These are phyloP conservation scores for Monosporozyma aerobia DNA, from an alignment of 805 yeast genomes.

Conservation along the genomic window DNA sequence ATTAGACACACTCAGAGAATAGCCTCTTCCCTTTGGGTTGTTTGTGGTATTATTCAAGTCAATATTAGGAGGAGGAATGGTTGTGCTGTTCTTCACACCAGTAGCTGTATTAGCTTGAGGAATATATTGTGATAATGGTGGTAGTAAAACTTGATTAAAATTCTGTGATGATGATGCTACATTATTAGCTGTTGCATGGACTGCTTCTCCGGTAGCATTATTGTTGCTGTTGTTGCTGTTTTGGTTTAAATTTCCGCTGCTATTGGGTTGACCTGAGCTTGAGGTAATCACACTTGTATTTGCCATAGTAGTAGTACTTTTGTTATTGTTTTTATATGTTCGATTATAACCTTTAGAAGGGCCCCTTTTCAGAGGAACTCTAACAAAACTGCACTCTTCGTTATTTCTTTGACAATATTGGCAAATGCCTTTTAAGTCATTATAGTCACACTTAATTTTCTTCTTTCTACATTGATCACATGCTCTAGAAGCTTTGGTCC, in stretches of 20 bases:
- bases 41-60: neutral
- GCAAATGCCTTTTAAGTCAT: conserved; percentile 45
- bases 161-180: neutral
- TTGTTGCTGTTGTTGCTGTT: neutral
- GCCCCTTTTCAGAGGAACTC: conserved; percentile 70
- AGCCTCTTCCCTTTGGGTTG: neutral
- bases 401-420: conserved; percentile 51
- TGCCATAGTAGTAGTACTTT: neutral
- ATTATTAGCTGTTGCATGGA: neutral
- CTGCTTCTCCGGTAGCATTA: neutral
- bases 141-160: conserved; percentile 12
- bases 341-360: conserved; percentile 66
- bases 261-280: neutral
- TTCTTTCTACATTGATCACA: conserved; percentile 74
- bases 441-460: conserved; percentile 64
- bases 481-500: conserved; percentile 70
- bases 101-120: conserved; percentile 5
- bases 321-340: neutral
- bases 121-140: conserved; percentile 27
- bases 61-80: too few relatives aligned
- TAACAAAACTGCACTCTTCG: conserved; percentile 56
- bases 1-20: neutral
- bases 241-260: neutral
- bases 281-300: neutral
- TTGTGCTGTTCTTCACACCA: neutral